A percentile compares a stretch with the other conserved stretches of the same genome.
phyloP scores from a whole-genome alignment of 2,329 filamentous ascomycete genomes.

The Penicillium sp. region DNA sequence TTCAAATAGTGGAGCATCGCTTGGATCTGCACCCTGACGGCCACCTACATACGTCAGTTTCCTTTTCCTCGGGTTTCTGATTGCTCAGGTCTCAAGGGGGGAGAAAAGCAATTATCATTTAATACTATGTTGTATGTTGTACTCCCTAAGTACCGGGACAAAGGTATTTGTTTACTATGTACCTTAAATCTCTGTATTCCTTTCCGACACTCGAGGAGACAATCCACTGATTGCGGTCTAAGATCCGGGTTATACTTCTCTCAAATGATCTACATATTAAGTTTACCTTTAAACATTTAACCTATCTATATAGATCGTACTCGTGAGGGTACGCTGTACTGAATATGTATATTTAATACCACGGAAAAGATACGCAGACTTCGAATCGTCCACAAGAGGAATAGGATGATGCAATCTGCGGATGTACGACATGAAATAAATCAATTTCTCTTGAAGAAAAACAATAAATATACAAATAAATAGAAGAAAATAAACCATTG shows the following conservation, averaged over 20 bases:
- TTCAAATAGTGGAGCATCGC: not conserved
- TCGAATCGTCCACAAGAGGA: not conserved
- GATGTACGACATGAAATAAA: slow-evolving; percentile 1
- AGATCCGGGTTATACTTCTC: slow-evolving; percentile 1
- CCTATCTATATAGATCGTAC: not conserved
- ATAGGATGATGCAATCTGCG: not conserved
- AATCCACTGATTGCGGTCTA: not conserved
- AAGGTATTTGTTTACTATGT: not conserved
- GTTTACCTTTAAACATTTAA: not conserved
- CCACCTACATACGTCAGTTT: slow-evolving; percentile 9
- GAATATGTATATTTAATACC: not conserved
- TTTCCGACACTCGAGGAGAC: slow-evolving; percentile 12
- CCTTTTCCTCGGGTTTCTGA: slow-evolving; percentile 6
- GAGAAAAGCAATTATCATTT: not conserved
- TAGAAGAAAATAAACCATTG: not conserved
- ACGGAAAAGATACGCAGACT: too few relatives aligned
- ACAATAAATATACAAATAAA: not conserved
- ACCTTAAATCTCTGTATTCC: slow-evolving; percentile 6
- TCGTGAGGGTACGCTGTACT: too few relatives aligned
- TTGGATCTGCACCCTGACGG: slow-evolving; percentile 3
- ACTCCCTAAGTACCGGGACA: not conserved
- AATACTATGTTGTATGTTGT: not conserved
- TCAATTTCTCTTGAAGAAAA: not conserved
- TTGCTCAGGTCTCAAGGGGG: slow-evolving; percentile 5
- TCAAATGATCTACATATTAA: not conserved